Percentiles rank a stretch among this genome's conserved stretches.
These are phyloP conservation scores for Blastomyces emzantsi DNA, from an alignment of 2,329 filamentous ascomycete species.

Conservation along the genomic window DNA sequence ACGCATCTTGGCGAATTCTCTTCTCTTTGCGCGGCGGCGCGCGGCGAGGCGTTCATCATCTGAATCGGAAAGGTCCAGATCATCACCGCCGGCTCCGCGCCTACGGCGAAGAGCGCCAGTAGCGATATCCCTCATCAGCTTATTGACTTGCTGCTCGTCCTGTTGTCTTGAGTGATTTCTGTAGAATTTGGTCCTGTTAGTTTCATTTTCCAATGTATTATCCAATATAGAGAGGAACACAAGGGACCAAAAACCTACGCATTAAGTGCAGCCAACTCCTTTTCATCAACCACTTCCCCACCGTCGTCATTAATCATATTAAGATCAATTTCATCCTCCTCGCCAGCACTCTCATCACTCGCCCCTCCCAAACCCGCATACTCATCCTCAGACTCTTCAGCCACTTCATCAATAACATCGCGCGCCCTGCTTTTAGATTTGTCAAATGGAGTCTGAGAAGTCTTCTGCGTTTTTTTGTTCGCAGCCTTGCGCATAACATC, in stretches of 20 bases:
- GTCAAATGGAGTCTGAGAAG: slow-evolving; percentile 50
- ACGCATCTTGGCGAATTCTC: slow-evolving; percentile 85
- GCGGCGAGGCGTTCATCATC: slow-evolving; percentile 72
- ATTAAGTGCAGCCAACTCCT: slow-evolving; percentile 74
- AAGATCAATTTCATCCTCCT: slow-evolving; percentile 65
- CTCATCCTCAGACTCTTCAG: slow-evolving; percentile 96
- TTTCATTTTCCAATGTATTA: not conserved
- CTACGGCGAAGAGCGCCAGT: slow-evolving; percentile 80
- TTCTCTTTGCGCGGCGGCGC: slow-evolving; percentile 68
- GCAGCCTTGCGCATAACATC: slow-evolving; percentile 56
- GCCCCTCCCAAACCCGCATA: slow-evolving; percentile 88
- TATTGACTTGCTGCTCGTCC: slow-evolving; percentile 81
- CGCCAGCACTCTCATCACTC: slow-evolving; percentile 75
- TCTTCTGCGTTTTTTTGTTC: slow-evolving; percentile 40
- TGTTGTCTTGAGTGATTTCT: slow-evolving; percentile 69
- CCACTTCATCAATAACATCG: slow-evolving; percentile 83
- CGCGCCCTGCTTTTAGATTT: slow-evolving; percentile 81
- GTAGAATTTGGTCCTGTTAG: slow-evolving; percentile 6
- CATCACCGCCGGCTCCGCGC: slow-evolving; percentile 58
- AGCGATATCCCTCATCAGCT: slow-evolving; percentile 86
- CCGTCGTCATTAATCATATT: slow-evolving; percentile 86
- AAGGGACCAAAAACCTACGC: slow-evolving; percentile 55
- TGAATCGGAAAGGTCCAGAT: slow-evolving; percentile 80
- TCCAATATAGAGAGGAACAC: not conserved
- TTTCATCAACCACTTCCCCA: slow-evolving; percentile 67